phyloP scores from a whole-genome alignment of 164 flowering plant species.

The Dillenia turbinata region DNA sequence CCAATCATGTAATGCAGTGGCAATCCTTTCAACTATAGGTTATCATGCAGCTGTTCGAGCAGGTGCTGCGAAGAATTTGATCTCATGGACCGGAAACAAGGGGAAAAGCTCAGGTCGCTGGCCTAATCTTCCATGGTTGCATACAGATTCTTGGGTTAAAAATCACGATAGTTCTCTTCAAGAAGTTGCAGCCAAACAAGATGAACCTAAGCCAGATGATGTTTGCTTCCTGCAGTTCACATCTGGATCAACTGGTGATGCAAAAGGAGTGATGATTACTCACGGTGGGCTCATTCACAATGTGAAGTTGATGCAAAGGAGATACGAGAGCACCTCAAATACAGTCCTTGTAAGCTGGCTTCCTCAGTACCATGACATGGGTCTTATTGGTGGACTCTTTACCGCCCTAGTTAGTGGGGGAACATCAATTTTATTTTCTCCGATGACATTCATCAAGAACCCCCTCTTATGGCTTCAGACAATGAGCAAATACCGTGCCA shows the following conservation, averaged over 20 bases:
- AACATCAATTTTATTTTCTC: constrained; percentile 65
- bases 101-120: constrained; percentile 41
- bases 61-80: constrained; percentile 46
- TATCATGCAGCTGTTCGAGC: constrained; percentile 67
- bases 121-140: constrained; percentile 84
- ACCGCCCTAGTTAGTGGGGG: constrained; percentile 75
- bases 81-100: constrained; percentile 30
- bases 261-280: constrained; percentile 85
- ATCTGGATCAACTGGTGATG: constrained; percentile 85
- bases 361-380: constrained; percentile 92
- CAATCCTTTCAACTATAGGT: constrained; percentile 54
- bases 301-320: constrained; percentile 63
- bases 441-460: constrained; percentile 68
- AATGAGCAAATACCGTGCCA: constrained; percentile 58
- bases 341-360: constrained; percentile 83
- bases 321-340: constrained; percentile 68
- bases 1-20: constrained; percentile 64
- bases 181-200: constrained; percentile 13
- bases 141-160: constrained; percentile 69
- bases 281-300: constrained; percentile 81
- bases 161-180: constrained; percentile 21
- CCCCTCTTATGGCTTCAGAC: constrained; percentile 74
- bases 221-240: constrained; percentile 77
- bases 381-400: constrained; percentile 78
- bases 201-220: constrained; percentile 44